Evolutionary conservation across 768 basidiomycete species (phyloP).

Genomic region (Phallus indusiatus): DNA sequence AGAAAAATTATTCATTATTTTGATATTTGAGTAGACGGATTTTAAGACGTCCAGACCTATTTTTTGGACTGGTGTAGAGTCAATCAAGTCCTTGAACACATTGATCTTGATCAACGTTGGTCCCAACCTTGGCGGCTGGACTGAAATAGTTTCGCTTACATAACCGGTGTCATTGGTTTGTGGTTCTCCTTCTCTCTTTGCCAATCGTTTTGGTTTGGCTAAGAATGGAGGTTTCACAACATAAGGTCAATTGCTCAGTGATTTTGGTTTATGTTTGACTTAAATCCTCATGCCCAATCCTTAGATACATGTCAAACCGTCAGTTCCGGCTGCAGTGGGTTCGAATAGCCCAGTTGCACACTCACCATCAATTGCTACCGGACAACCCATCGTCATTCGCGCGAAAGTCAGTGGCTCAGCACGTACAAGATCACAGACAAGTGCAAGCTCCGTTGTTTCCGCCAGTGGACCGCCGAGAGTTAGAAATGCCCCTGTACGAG

Average conservation of each 20-base stretch:
- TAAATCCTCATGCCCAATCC: neutral
- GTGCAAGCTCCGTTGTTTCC: neutral
- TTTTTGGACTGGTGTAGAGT: no score
- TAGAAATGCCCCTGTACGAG: neutral
- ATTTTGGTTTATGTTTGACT: neutral
- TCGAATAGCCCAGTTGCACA: neutral
- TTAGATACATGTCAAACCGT: constrained; percentile 3
- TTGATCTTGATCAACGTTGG: no score
- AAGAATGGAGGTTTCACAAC: constrained; percentile 4
- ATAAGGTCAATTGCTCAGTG: neutral
- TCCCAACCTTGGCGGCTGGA: no score
- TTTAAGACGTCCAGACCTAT: no score
- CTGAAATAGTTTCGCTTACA: neutral
- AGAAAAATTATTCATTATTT: no score
- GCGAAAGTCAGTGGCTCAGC: constrained; percentile 8
- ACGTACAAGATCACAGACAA: neutral
- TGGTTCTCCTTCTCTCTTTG: neutral
- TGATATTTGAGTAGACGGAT: no score
- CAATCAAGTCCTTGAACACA: no score
- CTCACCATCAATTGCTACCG: neutral
- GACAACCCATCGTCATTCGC: neutral
- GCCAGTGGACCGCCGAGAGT: neutral
- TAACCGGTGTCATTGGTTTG: neutral
- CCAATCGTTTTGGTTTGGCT: neutral
- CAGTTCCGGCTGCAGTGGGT: neutral